Evolutionary conservation across 2,329 filamentous ascomycete genomes (phyloP).

Genomic region (Fusarium nelsonii): DNA sequence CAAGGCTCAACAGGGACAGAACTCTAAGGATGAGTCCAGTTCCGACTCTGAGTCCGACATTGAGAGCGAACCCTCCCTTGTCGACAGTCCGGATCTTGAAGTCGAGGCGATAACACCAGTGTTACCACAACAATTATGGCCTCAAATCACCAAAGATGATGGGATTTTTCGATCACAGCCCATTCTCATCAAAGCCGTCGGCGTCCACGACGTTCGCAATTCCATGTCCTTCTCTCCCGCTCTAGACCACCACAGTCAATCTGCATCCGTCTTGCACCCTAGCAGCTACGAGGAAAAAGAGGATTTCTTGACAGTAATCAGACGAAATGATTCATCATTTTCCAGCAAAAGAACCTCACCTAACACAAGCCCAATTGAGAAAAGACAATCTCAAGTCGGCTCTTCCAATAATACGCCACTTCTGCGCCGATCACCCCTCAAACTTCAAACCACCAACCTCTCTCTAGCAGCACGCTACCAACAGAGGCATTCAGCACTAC

Average conservation of each 20-base stretch:
- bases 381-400: background rate
- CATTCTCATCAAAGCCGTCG: background rate
- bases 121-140: background rate
- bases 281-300: constrained; percentile 12
- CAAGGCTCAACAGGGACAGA: background rate
- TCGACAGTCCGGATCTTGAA: background rate
- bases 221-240: constrained; percentile 18
- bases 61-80: constrained; percentile 8
- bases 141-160: background rate
- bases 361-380: background rate
- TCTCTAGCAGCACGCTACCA: background rate
- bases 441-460: constrained; percentile 17
- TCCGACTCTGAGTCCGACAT: background rate
- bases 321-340: background rate
- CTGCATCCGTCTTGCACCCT: constrained; percentile 3
- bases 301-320: constrained; percentile 8
- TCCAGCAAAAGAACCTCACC: background rate
- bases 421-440: constrained; percentile 2
- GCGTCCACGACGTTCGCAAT: constrained; percentile 15
- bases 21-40: background rate
- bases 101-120: background rate
- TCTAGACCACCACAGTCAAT: constrained; percentile 17
- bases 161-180: background rate
- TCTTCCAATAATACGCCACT: background rate
- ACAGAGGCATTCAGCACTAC: constrained; percentile 4